Evolutionary conservation across 225 moss, liverwort and hornwort species (phyloP), one percentile per base, ranked within the genome.

Genomic region (Thuidium tamariscinum): DNA sequence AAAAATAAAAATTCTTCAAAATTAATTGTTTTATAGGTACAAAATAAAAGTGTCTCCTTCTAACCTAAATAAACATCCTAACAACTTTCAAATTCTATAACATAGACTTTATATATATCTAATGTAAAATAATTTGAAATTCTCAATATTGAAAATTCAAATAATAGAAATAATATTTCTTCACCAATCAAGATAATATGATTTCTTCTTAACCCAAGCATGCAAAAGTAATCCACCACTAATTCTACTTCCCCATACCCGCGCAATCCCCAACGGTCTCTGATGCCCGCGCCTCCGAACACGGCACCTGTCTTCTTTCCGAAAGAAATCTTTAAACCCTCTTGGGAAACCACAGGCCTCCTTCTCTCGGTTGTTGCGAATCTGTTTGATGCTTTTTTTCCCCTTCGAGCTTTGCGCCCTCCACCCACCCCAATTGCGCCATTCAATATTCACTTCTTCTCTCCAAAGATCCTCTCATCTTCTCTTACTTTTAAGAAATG

Each of bases 11-110:
- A 2, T 44, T 29, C 7, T 7, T 30, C 11, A 46, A 18, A 1
- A 46, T 18, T 72, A 48, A 11, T 46, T 0, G 0, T 72, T 4
- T 30, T 1, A 11, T 9, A 30, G 4, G 4, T 30, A 30, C 4
- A 46, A 72, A 46, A 6, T 46, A 11, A 72, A 72, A 30, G 8
- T 48, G 0, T 4, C 29, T 1, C n/a, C n/a, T n/a, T n/a, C n/a
- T n/a, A n/a, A n/a, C 9, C 17, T 44, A 44, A 29, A 1, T 27
- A 27, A 27, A 27, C 3, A 42, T 70, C 27, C 5, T 14, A n/a
- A 2, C 9, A 23, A 9, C 6, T 52, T 75, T n/a, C 29, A 1
- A 59, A 11, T 0, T 29, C 0, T 39, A 39, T 5, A 37, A 11
- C 9, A 56, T 10, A 16, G 0, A 56, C 7, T 7, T 37, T 37